Base-by-base conservation (phyloP, 768 basidiomycete species). In the Leccinum subtestaceum region DNA sequence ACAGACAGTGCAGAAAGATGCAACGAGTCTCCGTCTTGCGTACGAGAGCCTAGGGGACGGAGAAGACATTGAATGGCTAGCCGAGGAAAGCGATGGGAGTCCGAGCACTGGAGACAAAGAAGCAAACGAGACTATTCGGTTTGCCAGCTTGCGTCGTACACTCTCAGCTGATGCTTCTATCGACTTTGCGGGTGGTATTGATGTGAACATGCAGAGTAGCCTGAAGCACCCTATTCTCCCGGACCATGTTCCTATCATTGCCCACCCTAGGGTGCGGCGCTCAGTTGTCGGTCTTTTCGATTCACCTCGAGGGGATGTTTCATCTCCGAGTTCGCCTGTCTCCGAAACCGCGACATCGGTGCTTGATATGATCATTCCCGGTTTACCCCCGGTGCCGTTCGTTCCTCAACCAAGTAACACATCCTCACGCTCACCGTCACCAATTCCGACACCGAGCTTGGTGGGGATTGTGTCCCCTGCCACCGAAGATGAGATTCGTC, bases 1-100 rank as follows among this genome's bases (percentile, higher is more conserved):
- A 27, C 80, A 81, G n/a, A 81, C 81, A 4, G 88, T 89, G 10
- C 88, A 90, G 63, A 79, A 82, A 58, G 89, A 92, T 64, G 86
- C 86, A 2, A 82, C 88, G 50, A 82, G 81, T 55, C 90, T 93
- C 61, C 79, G 80, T 49, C 82, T 81, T 56, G 80, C 84, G 6
- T 93, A 91, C 61, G 89, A 90, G 60, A 84, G 76, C 56, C 78
- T 92, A 38, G 80, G 80, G 23, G 84, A 85, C 48, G 80, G 78
- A 12, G 78, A 79, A 53, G 76, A 78, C 34, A 72, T 66, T 17
- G 68, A 74, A 49, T 73, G 73, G 72, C 15, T 64, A 5, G 63
- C 80, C 13, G 84, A 87, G 54, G 73, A 83, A 45, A 77, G 80
- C 31, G 68, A 79, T 29, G 58, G 58, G 13, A 70, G 73, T 38